Evolutionary conservation across 768 basidiomycete species (phyloP).

Genomic region (Rhizopogon salebrosus): DNA sequence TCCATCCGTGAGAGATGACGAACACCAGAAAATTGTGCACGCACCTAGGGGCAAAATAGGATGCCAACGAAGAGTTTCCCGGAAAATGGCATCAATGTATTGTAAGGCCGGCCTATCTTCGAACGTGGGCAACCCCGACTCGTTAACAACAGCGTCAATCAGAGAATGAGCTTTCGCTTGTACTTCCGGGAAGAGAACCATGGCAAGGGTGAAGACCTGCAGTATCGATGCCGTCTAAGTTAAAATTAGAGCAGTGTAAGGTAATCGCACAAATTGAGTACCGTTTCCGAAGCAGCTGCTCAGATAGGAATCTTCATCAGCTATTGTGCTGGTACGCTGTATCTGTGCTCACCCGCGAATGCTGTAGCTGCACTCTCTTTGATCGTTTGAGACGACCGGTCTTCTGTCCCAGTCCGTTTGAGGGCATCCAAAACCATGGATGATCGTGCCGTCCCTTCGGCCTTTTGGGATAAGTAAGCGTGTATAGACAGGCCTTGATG

Average conservation of each 20-base stretch:
- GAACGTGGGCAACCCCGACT: constrained; percentile 21
- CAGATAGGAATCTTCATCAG: neutral
- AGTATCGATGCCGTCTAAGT: constrained; percentile 21
- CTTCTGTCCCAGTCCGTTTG: constrained; percentile 1
- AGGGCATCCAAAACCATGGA: constrained; percentile 14
- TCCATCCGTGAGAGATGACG: neutral
- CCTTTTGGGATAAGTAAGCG: constrained; percentile 5
- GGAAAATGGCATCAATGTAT: constrained; percentile 24
- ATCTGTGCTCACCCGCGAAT: constrained; percentile 12
- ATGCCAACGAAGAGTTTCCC: constrained; percentile 24
- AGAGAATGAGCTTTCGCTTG: constrained; percentile 23
- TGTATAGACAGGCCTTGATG: neutral
- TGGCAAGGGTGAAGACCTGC: constrained; percentile 28
- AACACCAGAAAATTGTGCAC: neutral
- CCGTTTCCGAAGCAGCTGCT: constrained; percentile 16
- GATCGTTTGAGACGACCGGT: constrained; percentile 6
- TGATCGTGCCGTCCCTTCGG: constrained; percentile 8
- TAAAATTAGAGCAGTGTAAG: neutral
- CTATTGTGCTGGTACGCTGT: neutral
- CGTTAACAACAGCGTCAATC: constrained; percentile 23
- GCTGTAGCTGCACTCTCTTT: constrained; percentile 17
- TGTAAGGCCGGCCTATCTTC: constrained; percentile 19
- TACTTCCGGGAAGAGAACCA: constrained; percentile 26
- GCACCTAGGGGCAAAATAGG: constrained; percentile 19
- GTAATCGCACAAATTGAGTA: neutral